Evolutionary conservation across 768 basidiomycete genomes (phyloP).

Genomic region (Kwoniella sp.): DNA sequence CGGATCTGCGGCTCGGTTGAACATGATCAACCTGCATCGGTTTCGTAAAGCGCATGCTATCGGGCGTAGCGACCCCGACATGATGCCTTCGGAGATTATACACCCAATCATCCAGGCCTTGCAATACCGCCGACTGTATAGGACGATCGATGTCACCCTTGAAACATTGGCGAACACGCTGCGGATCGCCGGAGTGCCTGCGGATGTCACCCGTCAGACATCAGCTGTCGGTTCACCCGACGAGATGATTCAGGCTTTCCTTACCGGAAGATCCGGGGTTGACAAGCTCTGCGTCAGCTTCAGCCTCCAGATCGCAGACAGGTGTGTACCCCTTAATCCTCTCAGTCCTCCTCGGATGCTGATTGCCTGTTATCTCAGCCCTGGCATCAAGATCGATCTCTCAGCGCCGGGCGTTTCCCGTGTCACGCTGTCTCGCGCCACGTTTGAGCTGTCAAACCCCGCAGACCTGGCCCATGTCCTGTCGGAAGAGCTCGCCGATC

Average conservation of each 20-base stretch:
- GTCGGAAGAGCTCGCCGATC: slow-evolving; percentile 23
- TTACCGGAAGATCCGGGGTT: neutral
- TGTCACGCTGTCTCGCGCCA: slow-evolving; percentile 18
- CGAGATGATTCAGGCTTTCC: neutral
- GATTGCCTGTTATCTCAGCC: slow-evolving; percentile 16
- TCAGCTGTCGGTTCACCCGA: neutral
- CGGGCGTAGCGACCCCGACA: neutral
- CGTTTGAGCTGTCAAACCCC: slow-evolving; percentile 28
- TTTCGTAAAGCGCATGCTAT: slow-evolving; percentile 19
- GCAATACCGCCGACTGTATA: slow-evolving; percentile 11
- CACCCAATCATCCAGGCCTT: slow-evolving; percentile 28
- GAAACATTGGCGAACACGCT: slow-evolving; percentile 17
- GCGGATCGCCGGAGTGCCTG: slow-evolving; percentile 8
- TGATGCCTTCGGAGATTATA: slow-evolving; percentile 13
- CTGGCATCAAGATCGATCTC: slow-evolving; percentile 14
- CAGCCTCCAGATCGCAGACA: neutral
- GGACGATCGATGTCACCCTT: slow-evolving; percentile 11
- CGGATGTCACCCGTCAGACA: neutral
- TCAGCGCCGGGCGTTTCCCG: slow-evolving; percentile 5
- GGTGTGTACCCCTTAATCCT: slow-evolving; percentile 10
- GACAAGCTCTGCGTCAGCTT: neutral
- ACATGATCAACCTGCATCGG: slow-evolving; percentile 27
- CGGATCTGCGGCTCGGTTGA: slow-evolving; percentile 18
- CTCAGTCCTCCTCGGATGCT: neutral
- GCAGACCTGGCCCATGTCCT: slow-evolving; percentile 24